Conservation (phyloP, 805 yeast species). For the Candida xyloterini region DNA sequence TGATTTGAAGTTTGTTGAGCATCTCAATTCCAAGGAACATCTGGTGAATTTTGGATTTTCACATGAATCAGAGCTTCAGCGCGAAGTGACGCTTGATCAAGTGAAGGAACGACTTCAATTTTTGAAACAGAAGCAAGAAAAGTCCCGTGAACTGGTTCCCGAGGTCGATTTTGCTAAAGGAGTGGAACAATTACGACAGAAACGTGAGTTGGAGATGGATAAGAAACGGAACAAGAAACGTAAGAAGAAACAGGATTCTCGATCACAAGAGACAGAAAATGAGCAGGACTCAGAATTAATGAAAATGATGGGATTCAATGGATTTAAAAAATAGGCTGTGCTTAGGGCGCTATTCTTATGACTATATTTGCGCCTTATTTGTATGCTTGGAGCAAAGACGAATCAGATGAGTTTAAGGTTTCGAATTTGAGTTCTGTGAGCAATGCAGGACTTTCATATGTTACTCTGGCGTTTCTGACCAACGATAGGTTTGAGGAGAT, state of each 20-base stretch:
- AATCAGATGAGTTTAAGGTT: constrained; percentile 16
- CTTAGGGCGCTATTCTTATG: constrained; percentile 16
- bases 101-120: constrained; percentile 40
- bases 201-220: constrained; percentile 36
- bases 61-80: constrained; percentile 23
- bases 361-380: constrained; percentile 31
- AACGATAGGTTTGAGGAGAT: constrained; percentile 27
- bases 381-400: constrained; percentile 29
- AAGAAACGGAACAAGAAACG: constrained; percentile 30
- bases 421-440: constrained; percentile 17
- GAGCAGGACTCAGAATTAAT: constrained; percentile 28
- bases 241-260: constrained; percentile 22
- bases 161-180: constrained; percentile 39
- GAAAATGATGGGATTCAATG: constrained; percentile 55
- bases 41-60: constrained; percentile 38
- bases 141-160: constrained; percentile 15
- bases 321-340: constrained; percentile 10
- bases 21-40: constrained; percentile 75
- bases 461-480: constrained; percentile 29
- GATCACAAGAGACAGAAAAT: constrained; percentile 9
- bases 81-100: constrained; percentile 45
- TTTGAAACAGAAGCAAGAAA: constrained; percentile 33
- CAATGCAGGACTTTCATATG: constrained; percentile 14
- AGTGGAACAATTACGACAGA: constrained; percentile 37
- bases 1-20: constrained; percentile 76